phyloP scores from a whole-genome alignment of 2,329 filamentous ascomycete genomes.

The Aspergillus fijiensis region DNA sequence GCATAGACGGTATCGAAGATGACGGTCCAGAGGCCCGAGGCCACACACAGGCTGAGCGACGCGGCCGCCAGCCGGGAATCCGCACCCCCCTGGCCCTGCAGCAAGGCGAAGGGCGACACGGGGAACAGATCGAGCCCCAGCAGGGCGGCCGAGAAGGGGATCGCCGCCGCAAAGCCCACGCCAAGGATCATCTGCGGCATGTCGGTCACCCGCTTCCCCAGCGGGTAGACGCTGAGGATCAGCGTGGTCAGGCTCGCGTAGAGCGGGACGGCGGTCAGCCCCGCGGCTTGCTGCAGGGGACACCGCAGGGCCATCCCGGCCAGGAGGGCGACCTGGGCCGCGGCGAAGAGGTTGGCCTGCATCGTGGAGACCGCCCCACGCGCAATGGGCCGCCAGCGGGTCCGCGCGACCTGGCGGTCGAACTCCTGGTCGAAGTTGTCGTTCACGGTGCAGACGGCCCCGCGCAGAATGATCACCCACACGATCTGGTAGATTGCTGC shows the following conservation, averaged over 20 bases:
- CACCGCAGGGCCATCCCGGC: neutral
- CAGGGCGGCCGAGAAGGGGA: neutral
- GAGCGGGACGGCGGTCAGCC: neutral
- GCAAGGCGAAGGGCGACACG: too few relatives aligned
- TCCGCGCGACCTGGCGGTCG: slow-evolving; percentile 75
- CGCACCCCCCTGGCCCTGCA: neutral
- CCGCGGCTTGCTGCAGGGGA: neutral
- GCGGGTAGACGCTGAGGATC: slow-evolving; percentile 7
- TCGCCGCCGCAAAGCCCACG: slow-evolving; percentile 5
- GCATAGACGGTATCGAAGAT: slow-evolving; percentile 93
- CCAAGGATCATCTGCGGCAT: slow-evolving; percentile 9
- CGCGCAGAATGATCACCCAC: slow-evolving; percentile 80
- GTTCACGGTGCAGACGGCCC: slow-evolving; percentile 85
- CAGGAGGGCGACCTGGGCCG: neutral
- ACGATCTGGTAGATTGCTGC: slow-evolving; percentile 60
- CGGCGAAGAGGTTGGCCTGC: slow-evolving; percentile 61
- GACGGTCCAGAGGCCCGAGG: slow-evolving; percentile 70
- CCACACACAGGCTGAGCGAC: neutral
- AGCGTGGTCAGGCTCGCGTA: neutral
- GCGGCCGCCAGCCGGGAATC: neutral
- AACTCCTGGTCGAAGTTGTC: slow-evolving; percentile 88
- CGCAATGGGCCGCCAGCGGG: slow-evolving; percentile 75
- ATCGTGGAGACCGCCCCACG: slow-evolving; percentile 72
- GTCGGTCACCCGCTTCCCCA: slow-evolving; percentile 10
- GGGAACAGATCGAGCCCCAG: neutral